phyloP scores from a whole-genome alignment of 2,329 filamentous ascomycete species.

The Fusarium newnesense region DNA sequence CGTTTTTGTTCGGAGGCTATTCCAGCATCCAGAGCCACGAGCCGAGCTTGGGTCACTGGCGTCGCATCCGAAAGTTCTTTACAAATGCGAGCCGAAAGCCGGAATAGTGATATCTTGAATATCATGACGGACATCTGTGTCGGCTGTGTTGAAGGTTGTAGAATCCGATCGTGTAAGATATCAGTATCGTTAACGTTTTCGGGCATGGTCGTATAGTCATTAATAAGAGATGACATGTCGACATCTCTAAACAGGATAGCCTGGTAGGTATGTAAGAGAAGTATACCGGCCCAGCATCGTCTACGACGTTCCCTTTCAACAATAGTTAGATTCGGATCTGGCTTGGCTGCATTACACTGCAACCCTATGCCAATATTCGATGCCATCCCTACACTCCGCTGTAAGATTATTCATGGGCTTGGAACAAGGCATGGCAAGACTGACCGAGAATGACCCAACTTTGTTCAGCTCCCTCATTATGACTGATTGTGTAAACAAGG shows the following conservation, averaged over 20 bases:
- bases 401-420: not conserved
- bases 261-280: slow-evolving; percentile 33
- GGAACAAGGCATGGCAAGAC: not conserved
- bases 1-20: not conserved
- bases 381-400: slow-evolving; percentile 16
- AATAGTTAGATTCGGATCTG: not conserved
- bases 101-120: slow-evolving; percentile 26
- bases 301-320: slow-evolving; percentile 28
- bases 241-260: slow-evolving; percentile 31
- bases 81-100: slow-evolving; percentile 23
- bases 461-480: slow-evolving; percentile 28
- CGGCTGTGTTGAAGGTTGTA: not conserved
- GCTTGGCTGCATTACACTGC: not conserved
- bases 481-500: slow-evolving; percentile 21
- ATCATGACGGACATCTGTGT: slow-evolving; percentile 29
- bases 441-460: slow-evolving; percentile 17
- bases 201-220: slow-evolving; percentile 12
- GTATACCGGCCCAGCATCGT: slow-evolving; percentile 36
- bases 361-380: slow-evolving; percentile 6
- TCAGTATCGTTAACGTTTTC: slow-evolving; percentile 4
- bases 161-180: not conserved
- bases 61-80: slow-evolving; percentile 2
- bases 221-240: slow-evolving; percentile 19
- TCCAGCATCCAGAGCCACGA: not conserved
- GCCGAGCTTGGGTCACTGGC: not conserved